Evolutionary conservation across 1,139 yeast species (phyloP).

Genomic region (Saccharomyces hybrid): DNA sequence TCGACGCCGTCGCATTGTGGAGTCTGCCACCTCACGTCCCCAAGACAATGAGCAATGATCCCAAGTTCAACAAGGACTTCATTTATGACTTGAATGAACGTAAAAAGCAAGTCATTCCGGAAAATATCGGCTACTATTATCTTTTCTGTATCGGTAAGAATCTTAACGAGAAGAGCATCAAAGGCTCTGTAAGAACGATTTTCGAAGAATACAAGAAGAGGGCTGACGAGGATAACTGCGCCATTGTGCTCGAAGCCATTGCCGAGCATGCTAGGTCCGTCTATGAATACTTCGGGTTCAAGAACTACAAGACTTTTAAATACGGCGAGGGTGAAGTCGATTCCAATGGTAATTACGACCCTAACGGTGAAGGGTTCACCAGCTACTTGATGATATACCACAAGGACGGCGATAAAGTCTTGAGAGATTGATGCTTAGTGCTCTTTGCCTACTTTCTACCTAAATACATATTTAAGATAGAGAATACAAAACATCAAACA

Average conservation of each 20-base stretch:
- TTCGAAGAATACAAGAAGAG: constrained; percentile 26
- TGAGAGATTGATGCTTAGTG: constrained; percentile 3
- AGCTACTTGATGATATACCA: constrained; percentile 29
- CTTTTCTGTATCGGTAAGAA: constrained; percentile 30
- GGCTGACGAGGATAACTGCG: constrained; percentile 30
- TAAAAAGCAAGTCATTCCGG: constrained; percentile 21
- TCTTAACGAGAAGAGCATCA: constrained; percentile 17
- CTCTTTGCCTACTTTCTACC: background rate
- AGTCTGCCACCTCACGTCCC: constrained; percentile 24
- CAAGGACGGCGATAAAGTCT: constrained; percentile 17
- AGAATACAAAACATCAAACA: no score
- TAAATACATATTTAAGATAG: background rate
- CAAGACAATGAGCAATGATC: constrained; percentile 25
- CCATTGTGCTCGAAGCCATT: constrained; percentile 32
- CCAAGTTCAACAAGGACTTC: constrained; percentile 25
- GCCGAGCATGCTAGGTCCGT: constrained; percentile 30
- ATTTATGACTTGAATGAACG: constrained; percentile 19
- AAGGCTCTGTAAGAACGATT: constrained; percentile 30
- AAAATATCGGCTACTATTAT: constrained; percentile 25
- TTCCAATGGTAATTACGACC: constrained; percentile 21
- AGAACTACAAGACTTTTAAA: constrained; percentile 24
- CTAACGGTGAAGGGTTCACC: constrained; percentile 29
- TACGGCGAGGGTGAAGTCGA: constrained; percentile 31
- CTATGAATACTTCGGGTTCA: constrained; percentile 33
- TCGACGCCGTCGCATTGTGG: constrained; percentile 30